Conservation (phyloP, 176 grass and related monocot genomes). For the Panicum miliaceum region DNA sequence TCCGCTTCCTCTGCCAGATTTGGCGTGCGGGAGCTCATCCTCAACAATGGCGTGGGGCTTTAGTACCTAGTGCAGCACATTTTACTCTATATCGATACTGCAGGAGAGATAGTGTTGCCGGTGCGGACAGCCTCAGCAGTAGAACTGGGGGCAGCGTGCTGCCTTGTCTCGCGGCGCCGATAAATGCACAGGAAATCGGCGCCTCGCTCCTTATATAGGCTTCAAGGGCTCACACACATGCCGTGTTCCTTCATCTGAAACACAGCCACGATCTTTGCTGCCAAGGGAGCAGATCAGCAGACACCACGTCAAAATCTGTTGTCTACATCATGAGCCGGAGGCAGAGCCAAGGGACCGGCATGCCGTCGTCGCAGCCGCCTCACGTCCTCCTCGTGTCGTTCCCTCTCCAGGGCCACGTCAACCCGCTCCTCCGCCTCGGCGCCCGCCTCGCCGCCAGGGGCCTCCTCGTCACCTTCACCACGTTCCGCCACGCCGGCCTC, state of each 20-base stretch:
- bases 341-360: not conserved
- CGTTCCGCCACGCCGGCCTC: constrained; percentile 44
- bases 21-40: too few relatives aligned
- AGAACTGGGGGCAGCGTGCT: not conserved
- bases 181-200: not conserved
- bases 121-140: too few relatives aligned
- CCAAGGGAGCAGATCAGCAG: not conserved
- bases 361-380: not conserved
- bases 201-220: not conserved
- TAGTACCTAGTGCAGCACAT: too few relatives aligned
- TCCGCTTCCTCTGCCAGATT: too few relatives aligned
- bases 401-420: constrained; percentile 64
- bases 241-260: not conserved
- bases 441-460: constrained; percentile 50
- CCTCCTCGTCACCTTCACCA: constrained; percentile 66
- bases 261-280: not conserved
- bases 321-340: not conserved
- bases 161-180: not conserved
- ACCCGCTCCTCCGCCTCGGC: constrained; percentile 62
- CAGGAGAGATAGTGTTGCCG: too few relatives aligned
- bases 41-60: too few relatives aligned
- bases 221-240: not conserved
- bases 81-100: too few relatives aligned
- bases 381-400: constrained; percentile 67
- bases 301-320: not conserved